Base-by-base conservation (phyloP, 2,329 filamentous ascomycete species). In the Fusarium temperatum region DNA sequence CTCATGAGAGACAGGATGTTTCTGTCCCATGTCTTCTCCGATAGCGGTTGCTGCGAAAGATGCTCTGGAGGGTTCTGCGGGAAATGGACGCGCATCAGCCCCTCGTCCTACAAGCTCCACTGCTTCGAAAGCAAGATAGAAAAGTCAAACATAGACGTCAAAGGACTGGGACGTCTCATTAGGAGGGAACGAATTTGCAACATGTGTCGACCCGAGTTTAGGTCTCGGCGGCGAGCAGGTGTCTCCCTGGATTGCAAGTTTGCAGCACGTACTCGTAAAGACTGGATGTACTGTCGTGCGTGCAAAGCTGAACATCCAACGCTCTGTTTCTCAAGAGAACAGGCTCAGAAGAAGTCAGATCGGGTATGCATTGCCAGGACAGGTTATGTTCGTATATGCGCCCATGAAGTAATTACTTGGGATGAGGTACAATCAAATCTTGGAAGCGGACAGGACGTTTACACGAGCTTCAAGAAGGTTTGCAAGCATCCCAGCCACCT, bases 391-490 rank as follows among this genome's bases (percentile, higher is more conserved):
- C 48, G 48, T 14, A 35, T 51, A 4, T 51, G 22, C 22, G 17
- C 30, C 0, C 48, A 51, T 13, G 8, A 24, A n/a, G 47, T 35
- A 24, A 13, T 51, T 0, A 13, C 15, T 4, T 35, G 28, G 22
- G 30, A 51, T 8, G 22, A 51, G 15, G 1, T 32, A 14, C 7
- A 24, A 5, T 26, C 24, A 13, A 4, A 11, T 24, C n/a, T 44
- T 18, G n/a, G n/a, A 15, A 17, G 7, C 0, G 22, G 14, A 8
- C 14, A 7, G 9, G 14, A 1, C 9, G n/a, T 11, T 8, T 1
- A 0, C 3, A 24, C 6, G 6, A 24, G 6, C 4, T 24, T 45
- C 11, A 45, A 3, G 8, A 45, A 20, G 3, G 17, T 6, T 5
- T 45, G 28, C 28, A 18, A 50, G 0, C 28, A 50, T 32, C 5